Percentiles rank a stretch among this genome's conserved stretches.
phyloP scores from a whole-genome alignment of 108 stramenopile species.

The Skeletonema menzelii region DNA sequence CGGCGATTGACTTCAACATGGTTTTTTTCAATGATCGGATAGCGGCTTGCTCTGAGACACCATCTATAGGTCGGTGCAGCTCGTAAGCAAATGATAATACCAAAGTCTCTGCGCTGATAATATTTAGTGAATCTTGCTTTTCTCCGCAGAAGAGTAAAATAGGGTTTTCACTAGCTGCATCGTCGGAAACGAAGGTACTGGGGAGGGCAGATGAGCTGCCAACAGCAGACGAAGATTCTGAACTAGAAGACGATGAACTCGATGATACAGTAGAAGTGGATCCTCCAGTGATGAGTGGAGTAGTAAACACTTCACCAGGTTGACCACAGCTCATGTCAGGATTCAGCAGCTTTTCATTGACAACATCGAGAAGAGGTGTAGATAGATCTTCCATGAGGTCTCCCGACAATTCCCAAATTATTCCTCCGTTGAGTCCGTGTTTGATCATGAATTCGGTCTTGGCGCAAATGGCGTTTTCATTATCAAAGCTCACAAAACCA shows the following conservation, averaged over 20 bases:
- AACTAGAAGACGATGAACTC: neutral
- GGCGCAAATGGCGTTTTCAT: slow-evolving; percentile 33
- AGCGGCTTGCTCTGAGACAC: slow-evolving; percentile 2
- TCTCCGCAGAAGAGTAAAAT: slow-evolving; percentile 4
- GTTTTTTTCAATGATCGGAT: slow-evolving; percentile 26
- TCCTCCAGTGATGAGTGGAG: neutral
- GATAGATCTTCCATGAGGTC: slow-evolving; percentile 6
- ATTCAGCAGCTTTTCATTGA: slow-evolving; percentile 2
- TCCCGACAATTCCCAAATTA: slow-evolving; percentile 14
- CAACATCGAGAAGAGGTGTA: slow-evolving; percentile 6
- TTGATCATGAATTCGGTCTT: slow-evolving; percentile 34
- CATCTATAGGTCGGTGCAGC: slow-evolving; percentile 25
- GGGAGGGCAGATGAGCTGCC: neutral
- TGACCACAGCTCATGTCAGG: slow-evolving; percentile 3
- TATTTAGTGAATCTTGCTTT: slow-evolving; percentile 1
- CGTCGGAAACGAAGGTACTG: neutral
- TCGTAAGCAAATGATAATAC: slow-evolving; percentile 33
- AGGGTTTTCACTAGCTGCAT: neutral
- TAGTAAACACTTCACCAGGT: neutral
- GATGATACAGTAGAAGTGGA: neutral
- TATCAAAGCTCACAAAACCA: slow-evolving; percentile 32
- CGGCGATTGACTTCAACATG: slow-evolving; percentile 26
- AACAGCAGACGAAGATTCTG: neutral
- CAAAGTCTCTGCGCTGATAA: slow-evolving; percentile 14
- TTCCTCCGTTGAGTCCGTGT: slow-evolving; percentile 23